Base-by-base conservation (phyloP, 805 yeast genomes). In the Cyberlindnera saturnus region DNA sequence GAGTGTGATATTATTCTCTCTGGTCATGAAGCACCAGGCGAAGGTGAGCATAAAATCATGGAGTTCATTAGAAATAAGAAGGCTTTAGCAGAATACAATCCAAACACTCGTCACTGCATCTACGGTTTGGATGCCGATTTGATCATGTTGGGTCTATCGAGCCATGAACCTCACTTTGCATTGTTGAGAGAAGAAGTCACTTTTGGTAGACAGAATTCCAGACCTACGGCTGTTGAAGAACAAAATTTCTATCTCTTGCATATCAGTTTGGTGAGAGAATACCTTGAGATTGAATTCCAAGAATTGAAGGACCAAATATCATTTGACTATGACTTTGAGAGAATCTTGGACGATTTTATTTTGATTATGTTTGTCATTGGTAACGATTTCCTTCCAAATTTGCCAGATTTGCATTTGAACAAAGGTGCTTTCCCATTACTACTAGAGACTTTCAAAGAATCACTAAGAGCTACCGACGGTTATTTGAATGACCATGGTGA, bases 11-110 rank as follows among this genome's bases (percentile, higher is more conserved):
- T 91, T 47, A 72, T 91, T 28, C 73, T 91, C 47, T 83, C 93
- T 42, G 98, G 96, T 32, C 96, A 88, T 57, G 96, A 90, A 63
- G 97, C 87, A 16, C 98, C 98, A 3, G 98, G 98, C 53, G 98
- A 91, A 71, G 98, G 98, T 66, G 98, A 91, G 67, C 98, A 91
- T 67, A 91, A 91, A 60, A 89, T 91, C 53, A 91, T 90, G 97
- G 87, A 87, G 55, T 88, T 78, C 56, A 88, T 91, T 51, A 80
- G 97, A 66, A 68, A 77, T 35, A 74, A 81, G 65, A 84, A 86
- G 61, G 76, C 90, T n/a, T 82, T 81, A 56, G 73, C 77, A 0
- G 80, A 71, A 40, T 86, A 86, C 58, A 74, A 87, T 58, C 79
- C 89, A 39, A 86, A 91, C 61, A 73, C 83, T 15, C 81, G 96